Percentiles rank a stretch among this genome's conserved stretches.
These are phyloP conservation scores for Fusarium sp. DNA, from an alignment of 2,329 filamentous ascomycete species.

Conservation along the genomic window DNA sequence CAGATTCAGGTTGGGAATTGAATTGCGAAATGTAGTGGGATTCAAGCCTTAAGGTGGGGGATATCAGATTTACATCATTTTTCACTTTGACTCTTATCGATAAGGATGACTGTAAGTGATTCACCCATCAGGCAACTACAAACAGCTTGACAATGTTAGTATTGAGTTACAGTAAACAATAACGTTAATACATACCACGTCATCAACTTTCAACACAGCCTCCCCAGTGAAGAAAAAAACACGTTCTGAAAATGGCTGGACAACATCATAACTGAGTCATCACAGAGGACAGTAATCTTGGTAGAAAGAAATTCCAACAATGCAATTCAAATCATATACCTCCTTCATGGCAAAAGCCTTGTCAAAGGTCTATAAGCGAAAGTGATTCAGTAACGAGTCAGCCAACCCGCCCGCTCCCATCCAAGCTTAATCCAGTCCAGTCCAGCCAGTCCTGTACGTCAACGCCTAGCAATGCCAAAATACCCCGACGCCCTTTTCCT, in stretches of 20 bases:
- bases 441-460: conserved; percentile 38
- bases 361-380: conserved; percentile 41
- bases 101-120: conserved; percentile 35
- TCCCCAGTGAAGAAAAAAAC: neutral
- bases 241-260: neutral
- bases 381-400: conserved; percentile 34
- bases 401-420: conserved; percentile 26
- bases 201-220: neutral
- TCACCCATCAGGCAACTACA: neutral
- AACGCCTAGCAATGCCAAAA: conserved; percentile 53
- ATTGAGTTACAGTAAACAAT: neutral
- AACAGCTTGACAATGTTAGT: neutral
- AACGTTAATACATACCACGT: neutral
- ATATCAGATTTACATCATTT: conserved; percentile 43
- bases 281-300: neutral
- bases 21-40: conserved; percentile 15
- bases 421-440: conserved; percentile 29
- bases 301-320: conserved; percentile 1
- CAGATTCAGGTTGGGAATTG: conserved; percentile 11
- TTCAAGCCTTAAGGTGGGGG: conserved; percentile 35
- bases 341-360: neutral
- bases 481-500: conserved; percentile 37
- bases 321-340: conserved; percentile 6
- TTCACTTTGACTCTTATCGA: conserved; percentile 38
- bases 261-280: conserved; percentile 3